A percentile compares a stretch with the other conserved stretches of the same genome.
phyloP scores from a whole-genome alignment of 345 rosid species.

The Citrus trifoliata region DNA sequence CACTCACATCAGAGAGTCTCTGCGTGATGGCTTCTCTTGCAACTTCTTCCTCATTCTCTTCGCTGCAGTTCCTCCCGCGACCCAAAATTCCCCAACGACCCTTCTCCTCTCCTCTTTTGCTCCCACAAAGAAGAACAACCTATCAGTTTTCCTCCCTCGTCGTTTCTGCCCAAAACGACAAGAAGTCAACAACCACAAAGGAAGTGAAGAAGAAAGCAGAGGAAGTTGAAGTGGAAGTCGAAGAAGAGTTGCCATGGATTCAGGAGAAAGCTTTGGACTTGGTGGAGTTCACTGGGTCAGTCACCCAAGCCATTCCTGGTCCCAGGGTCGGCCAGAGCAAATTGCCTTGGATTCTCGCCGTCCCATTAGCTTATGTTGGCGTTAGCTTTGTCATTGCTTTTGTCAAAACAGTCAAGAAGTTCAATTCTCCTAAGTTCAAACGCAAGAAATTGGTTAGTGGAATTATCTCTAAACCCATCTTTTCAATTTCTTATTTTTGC shows the following conservation, averaged over 20 bases:
- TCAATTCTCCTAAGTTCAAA: conserved; percentile 68
- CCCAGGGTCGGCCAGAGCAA: conserved; percentile 89
- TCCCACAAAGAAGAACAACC: conserved; percentile 15
- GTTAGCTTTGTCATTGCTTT: conserved; percentile 68
- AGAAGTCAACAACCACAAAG: conserved; percentile 14
- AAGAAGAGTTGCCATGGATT: conserved; percentile 90
- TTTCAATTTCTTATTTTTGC: background rate
- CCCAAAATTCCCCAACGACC: conserved; percentile 19
- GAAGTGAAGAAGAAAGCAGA: background rate
- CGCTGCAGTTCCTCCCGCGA: conserved; percentile 27
- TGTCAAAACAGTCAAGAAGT: conserved; percentile 73
- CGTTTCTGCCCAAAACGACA: conserved; percentile 27
- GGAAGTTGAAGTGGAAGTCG: conserved; percentile 64
- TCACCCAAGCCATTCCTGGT: conserved; percentile 90
- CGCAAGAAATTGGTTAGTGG: conserved; percentile 63
- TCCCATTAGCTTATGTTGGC: conserved; percentile 78
- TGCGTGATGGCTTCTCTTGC: background rate
- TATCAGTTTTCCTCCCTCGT: conserved; percentile 5
- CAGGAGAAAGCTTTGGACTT: conserved; percentile 90
- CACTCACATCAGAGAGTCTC: too few species aligned
- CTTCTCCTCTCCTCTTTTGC: conserved; percentile 14
- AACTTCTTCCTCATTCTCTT: conserved; percentile 9
- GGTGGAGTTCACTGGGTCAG: conserved; percentile 90
- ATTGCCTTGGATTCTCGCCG: conserved; percentile 90
- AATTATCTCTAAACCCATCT: background rate